Conservation (phyloP, 1,284 basidiomycete genomes). For the Malassezia psittaci region DNA sequence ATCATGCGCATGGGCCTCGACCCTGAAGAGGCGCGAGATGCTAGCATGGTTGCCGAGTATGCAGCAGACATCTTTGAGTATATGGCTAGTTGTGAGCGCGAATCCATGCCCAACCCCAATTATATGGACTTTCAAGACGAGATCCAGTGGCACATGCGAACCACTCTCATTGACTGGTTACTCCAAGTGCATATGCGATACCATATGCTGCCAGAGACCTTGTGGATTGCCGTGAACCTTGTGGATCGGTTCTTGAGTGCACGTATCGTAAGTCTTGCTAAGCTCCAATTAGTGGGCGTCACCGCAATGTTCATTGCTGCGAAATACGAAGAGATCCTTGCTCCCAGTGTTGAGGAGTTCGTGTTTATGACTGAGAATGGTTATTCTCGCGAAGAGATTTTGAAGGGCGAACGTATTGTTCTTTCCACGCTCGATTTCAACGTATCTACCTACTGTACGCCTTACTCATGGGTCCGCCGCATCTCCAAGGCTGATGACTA, state of each 20-base stretch:
- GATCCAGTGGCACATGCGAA: conserved; percentile 65
- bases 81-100: conserved; percentile 64
- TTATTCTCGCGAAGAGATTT: conserved; percentile 75
- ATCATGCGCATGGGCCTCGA: conserved; percentile 43
- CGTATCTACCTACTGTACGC: conserved; percentile 93
- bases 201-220: conserved; percentile 60
- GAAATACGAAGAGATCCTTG: conserved; percentile 53
- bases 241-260: conserved; percentile 59
- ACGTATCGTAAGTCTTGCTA: conserved; percentile 57
- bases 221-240: conserved; percentile 61
- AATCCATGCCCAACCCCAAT: conserved; percentile 79
- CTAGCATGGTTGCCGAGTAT: conserved; percentile 97
- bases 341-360: conserved; percentile 46
- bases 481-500: conserved; percentile 94
- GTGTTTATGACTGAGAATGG: conserved; percentile 72
- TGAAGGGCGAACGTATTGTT: conserved; percentile 93
- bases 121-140: conserved; percentile 94
- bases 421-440: conserved; percentile 74
- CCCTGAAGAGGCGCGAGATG: conserved; percentile 65
- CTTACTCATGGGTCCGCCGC: conserved; percentile 96
- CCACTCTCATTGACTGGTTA: conserved; percentile 52
- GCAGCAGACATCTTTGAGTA: conserved; percentile 93
- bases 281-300: conserved; percentile 59
- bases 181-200: conserved; percentile 59
- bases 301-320: conserved; percentile 60